A percentile compares a stretch with the other conserved stretches of the same genome.
These are phyloP conservation scores for Coemansia sp. DNA, from an alignment of 192 early-diverging fungal species.

Conservation along the genomic window DNA sequence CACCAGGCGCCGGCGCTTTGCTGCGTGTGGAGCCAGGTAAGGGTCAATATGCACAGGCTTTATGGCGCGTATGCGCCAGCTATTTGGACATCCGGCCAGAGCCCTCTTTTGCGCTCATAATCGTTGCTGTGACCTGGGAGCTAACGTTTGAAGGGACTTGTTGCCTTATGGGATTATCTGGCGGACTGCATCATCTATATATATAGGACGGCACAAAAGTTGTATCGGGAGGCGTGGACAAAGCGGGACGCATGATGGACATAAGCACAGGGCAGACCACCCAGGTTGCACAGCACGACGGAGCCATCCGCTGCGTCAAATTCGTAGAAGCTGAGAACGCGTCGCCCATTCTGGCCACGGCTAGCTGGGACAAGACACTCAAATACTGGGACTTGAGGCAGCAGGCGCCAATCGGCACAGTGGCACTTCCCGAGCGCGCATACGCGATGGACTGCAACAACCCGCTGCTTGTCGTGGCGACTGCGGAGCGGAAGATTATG, in stretches of 20 bases:
- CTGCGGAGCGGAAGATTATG: constrained; percentile 80
- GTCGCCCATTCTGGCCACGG: constrained; percentile 74
- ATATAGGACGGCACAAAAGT: constrained; percentile 85
- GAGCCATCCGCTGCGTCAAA: constrained; percentile 74
- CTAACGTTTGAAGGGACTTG: too few relatives aligned
- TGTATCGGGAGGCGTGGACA: constrained; percentile 87
- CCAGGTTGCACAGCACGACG: constrained; percentile 88
- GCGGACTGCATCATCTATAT: too few relatives aligned
- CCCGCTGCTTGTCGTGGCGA: constrained; percentile 85
- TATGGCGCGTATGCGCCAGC: too few relatives aligned
- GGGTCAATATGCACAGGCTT: too few relatives aligned
- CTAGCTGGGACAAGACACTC: constrained; percentile 94
- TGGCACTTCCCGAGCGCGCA: constrained; percentile 78
- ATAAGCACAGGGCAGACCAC: constrained; percentile 71
- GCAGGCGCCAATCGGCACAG: constrained; percentile 67
- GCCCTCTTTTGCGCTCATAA: too few relatives aligned
- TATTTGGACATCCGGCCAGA: too few relatives aligned
- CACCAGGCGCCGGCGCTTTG: constrained; percentile 83
- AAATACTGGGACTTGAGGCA: constrained; percentile 95
- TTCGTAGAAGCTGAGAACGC: constrained; percentile 65
- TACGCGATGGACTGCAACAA: constrained; percentile 85
- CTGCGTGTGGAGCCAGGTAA: constrained; percentile 70
- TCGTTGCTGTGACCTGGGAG: too few relatives aligned
- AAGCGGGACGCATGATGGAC: constrained; percentile 82
- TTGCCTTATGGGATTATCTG: too few relatives aligned